Evolutionary conservation across 2,329 filamentous ascomycete genomes (phyloP), one percentile per base, ranked within the genome.

Genomic region (Fusarium oligoseptatum): DNA sequence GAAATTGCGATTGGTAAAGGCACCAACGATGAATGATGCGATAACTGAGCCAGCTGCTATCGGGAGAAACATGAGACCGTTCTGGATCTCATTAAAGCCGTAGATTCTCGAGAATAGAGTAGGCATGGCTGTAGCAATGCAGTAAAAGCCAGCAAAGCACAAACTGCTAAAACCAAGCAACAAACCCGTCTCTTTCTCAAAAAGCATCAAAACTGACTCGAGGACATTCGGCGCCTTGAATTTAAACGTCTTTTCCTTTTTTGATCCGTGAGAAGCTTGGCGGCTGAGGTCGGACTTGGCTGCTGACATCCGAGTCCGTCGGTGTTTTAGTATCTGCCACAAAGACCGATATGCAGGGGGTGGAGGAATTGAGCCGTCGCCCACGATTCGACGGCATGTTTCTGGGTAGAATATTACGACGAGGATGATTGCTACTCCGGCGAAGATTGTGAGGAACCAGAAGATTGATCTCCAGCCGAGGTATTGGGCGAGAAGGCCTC

Each of bases 1-100:
- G 79, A 91, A 95, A 80, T 93, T 94, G 82, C 87, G 88, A 80
- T 94, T 93, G 39, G 94, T 87, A 2, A 90, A 74, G 3, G 86
- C 85, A 1, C 92, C 91, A 3, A 84, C 83, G 3, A 84, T 76
- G 10, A 84, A 73, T 1, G 86, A 86, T 0, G 87, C 84, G 2
- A 85, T 76, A 14, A 87, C 82, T n/a, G 87, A 87, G 1, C 88
- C 88, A 6, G 78, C 81, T 0, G 88, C 88, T 34, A 88, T 77
- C 2, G 88, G 88, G 2, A 89, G 80, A 74, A 88, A 89, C 83
- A 86, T 87, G 6, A 89, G 80, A 2, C 89, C 89, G 4, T 90
- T 84, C 14, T 87, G 82, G 4, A 87, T 81, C 22, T 92, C 89
- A 67, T 88, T 86, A 29, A 90, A 88, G 2, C 88, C 87, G 76